Conservation (phyloP, 768 basidiomycete genomes). For the Exsudoporus frostii region DNA sequence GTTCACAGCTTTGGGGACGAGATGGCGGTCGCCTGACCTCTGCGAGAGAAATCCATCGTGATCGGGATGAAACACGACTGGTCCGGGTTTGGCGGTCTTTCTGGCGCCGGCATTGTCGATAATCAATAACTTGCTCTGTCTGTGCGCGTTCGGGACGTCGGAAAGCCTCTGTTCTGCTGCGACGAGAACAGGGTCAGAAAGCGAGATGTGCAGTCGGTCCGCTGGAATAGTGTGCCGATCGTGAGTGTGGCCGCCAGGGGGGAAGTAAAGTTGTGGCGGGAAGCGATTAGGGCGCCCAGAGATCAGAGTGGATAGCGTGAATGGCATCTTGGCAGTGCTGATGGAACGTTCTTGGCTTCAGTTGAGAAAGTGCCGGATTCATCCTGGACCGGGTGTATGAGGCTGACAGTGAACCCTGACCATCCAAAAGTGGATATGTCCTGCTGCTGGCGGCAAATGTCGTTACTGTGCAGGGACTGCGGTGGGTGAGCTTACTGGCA, state of each 20-base stretch:
- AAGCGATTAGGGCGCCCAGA: background rate
- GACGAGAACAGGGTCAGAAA: slow-evolving; percentile 24
- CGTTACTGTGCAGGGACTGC: too few relatives aligned
- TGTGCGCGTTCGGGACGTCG: background rate
- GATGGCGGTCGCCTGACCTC: background rate
- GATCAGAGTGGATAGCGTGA: slow-evolving; percentile 1
- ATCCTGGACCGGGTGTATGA: slow-evolving; percentile 1
- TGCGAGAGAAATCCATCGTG: background rate
- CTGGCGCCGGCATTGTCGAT: background rate
- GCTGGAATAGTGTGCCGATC: slow-evolving; percentile 9
- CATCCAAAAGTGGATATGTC: background rate
- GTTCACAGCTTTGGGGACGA: background rate
- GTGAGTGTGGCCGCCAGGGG: slow-evolving; percentile 11
- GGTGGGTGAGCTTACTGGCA: too few relatives aligned
- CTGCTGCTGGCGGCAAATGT: too few relatives aligned
- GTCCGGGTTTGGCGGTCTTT: background rate
- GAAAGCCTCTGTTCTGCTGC: slow-evolving; percentile 15
- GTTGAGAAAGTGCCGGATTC: background rate
- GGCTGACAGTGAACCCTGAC: slow-evolving; percentile 9
- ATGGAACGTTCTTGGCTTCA: background rate
- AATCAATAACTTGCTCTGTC: background rate
- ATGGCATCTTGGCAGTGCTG: slow-evolving; percentile 13
- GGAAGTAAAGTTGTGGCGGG: slow-evolving; percentile 8
- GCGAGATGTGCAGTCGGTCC: slow-evolving; percentile 18
- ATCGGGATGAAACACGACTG: background rate